phyloP scores from a whole-genome alignment of 2,329 filamentous ascomycete species.

The Podosphaera fusca region DNA sequence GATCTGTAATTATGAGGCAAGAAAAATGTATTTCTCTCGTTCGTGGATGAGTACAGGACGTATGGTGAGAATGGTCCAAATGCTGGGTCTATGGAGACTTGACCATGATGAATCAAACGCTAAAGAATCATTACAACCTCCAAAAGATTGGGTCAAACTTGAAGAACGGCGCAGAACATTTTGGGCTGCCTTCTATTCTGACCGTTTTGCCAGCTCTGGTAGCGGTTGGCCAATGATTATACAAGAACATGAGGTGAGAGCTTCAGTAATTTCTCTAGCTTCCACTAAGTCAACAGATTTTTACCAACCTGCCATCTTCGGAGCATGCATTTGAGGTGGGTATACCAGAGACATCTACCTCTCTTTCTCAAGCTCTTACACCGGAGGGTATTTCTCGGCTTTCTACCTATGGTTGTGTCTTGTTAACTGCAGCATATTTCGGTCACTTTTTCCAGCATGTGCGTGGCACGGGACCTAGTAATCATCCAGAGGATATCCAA shows the following conservation, averaged over 20 bases:
- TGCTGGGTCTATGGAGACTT: conserved; percentile 65
- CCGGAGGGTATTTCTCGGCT: conserved; percentile 30
- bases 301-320: conserved; percentile 56
- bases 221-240: conserved; percentile 78
- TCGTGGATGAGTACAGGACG: conserved; percentile 64
- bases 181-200: conserved; percentile 64
- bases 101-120: conserved; percentile 42
- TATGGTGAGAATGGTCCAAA: conserved; percentile 46
- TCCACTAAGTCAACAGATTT: conserved; percentile 13
- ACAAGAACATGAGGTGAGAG: conserved; percentile 39
- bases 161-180: conserved; percentile 69
- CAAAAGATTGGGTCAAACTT: conserved; percentile 58
- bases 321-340: conserved; percentile 55
- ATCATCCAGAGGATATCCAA: conserved; percentile 49
- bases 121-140: conserved; percentile 49
- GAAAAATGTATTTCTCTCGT: conserved; percentile 61
- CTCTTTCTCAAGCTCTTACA: conserved; percentile 37
- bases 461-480: conserved; percentile 45
- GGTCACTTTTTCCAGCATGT: conserved; percentile 63
- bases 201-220: conserved; percentile 68
- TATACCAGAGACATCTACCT: conserved; percentile 35
- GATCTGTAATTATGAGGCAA: conserved; percentile 59
- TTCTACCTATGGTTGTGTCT: conserved; percentile 47
- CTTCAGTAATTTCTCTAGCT: conserved; percentile 22
- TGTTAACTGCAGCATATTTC: conserved; percentile 57